These are phyloP conservation scores for Diplodia scrobiculata DNA, from an alignment of 2,329 filamentous ascomycete species.

Conservation along the genomic window DNA sequence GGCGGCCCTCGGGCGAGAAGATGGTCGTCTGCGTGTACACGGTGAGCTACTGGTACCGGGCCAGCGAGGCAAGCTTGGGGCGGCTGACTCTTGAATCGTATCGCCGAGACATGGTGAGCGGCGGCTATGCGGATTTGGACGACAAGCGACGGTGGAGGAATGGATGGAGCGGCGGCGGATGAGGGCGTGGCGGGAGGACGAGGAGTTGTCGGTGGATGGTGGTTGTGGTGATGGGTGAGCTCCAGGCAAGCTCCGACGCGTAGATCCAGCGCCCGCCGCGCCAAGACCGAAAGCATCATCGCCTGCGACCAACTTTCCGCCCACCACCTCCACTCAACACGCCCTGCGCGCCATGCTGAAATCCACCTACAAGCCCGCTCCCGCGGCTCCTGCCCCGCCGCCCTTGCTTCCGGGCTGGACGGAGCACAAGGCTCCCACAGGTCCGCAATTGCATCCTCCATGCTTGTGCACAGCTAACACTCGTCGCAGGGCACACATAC, in stretches of 20 bases:
- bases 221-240: conserved; percentile 34
- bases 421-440: conserved; percentile 85
- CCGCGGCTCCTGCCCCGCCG: conserved; percentile 46
- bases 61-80: conserved; percentile 72
- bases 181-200: conserved; percentile 30
- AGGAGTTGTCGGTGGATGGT: conserved; percentile 34
- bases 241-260: conserved; percentile 38
- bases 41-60: conserved; percentile 82
- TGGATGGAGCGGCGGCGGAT: conserved; percentile 31
- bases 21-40: conserved; percentile 76
- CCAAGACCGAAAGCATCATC: conserved; percentile 38
- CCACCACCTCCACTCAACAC: conserved; percentile 35
- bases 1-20: conserved; percentile 97
- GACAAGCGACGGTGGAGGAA: neutral
- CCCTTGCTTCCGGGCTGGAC: conserved; percentile 81
- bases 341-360: conserved; percentile 62
- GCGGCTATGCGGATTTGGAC: conserved; percentile 23
- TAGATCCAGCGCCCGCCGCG: conserved; percentile 14
- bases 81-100: conserved; percentile 89
- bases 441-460: conserved; percentile 42
- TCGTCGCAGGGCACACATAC: conserved; percentile 68
- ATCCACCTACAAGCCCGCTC: conserved; percentile 70
- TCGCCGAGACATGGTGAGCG: conserved; percentile 79
- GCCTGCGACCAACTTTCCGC: conserved; percentile 31
- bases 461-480: conserved; percentile 34